A percentile compares a stretch with the other conserved stretches of the same genome.
phyloP scores from a whole-genome alignment of 371 early-diverging fungal species.

The Syncephalastrum racemosum region DNA sequence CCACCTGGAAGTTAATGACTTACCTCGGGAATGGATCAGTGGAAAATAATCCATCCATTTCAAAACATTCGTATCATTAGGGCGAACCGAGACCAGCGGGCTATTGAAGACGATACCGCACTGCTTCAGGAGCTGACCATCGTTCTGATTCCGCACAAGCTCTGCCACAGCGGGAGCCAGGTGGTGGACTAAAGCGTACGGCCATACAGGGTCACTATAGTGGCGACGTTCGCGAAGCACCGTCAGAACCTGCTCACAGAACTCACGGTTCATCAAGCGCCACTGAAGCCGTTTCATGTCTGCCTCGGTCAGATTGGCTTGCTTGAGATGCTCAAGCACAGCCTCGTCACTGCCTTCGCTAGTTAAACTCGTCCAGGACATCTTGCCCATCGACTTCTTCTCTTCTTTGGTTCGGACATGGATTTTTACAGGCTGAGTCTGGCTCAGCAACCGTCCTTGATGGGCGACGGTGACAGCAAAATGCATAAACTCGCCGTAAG shows the following conservation, averaged over 20 bases:
- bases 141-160: conserved; percentile 16
- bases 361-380: conserved; percentile 23
- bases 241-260: conserved; percentile 19
- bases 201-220: conserved; percentile 23
- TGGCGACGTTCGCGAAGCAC: conserved; percentile 18
- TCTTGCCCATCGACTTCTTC: not conserved
- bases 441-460: conserved; percentile 8
- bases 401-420: conserved; percentile 4
- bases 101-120: conserved; percentile 46
- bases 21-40: conserved; percentile 53
- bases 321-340: conserved; percentile 24
- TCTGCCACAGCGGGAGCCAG: conserved; percentile 28
- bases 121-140: conserved; percentile 10
- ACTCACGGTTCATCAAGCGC: conserved; percentile 30
- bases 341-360: conserved; percentile 19
- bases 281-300: conserved; percentile 27
- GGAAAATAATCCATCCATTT: conserved; percentile 51
- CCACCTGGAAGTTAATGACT: conserved; percentile 1
- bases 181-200: conserved; percentile 34
- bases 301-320: conserved; percentile 26
- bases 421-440: conserved; percentile 7
- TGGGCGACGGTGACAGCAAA: conserved; percentile 42
- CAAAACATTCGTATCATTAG: conserved; percentile 5
- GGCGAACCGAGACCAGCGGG: conserved; percentile 25
- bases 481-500: conserved; percentile 40